These are phyloP conservation scores for Royoungia palumana DNA, from an alignment of 768 basidiomycete species.

Conservation along the genomic window DNA sequence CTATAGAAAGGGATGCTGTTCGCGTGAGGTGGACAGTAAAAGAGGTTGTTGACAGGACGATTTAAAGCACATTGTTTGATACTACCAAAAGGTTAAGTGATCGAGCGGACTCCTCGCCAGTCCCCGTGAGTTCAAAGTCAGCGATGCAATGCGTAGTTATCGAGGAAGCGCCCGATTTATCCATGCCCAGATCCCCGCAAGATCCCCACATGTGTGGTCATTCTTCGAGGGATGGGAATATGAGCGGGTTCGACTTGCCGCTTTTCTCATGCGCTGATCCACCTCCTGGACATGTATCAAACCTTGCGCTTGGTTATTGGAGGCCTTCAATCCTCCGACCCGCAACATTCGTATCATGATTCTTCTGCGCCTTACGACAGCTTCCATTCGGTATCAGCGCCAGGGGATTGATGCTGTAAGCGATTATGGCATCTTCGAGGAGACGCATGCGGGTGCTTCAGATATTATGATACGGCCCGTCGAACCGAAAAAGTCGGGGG, in stretches of 20 bases:
- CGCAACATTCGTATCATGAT: not conserved
- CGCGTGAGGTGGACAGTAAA: not conserved
- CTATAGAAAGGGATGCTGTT: not conserved
- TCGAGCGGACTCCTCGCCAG: not conserved
- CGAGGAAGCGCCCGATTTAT: not conserved
- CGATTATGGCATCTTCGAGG: not conserved
- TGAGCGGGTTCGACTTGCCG: not conserved
- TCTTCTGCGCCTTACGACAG: not conserved
- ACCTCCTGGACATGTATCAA: not conserved
- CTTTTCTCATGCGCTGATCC: not conserved
- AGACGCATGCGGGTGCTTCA: not conserved
- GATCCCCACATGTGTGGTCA: not conserved
- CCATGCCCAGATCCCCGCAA: not conserved
- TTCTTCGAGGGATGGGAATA: not conserved
- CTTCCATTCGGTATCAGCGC: constrained; percentile 14
- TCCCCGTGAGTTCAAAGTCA: constrained; percentile 4
- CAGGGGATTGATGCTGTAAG: constrained; percentile 5
- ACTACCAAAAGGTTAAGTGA: not conserved
- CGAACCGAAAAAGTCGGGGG: not conserved
- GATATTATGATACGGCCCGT: not conserved
- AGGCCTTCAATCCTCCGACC: not conserved
- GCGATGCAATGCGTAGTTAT: constrained; percentile 2
- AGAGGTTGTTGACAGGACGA: not conserved
- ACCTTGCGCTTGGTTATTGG: not conserved
- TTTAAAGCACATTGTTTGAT: constrained; percentile 6